These are phyloP conservation scores for Nakaseomyces bracarensis DNA, from an alignment of 1,139 yeast genomes.

Conservation along the genomic window DNA sequence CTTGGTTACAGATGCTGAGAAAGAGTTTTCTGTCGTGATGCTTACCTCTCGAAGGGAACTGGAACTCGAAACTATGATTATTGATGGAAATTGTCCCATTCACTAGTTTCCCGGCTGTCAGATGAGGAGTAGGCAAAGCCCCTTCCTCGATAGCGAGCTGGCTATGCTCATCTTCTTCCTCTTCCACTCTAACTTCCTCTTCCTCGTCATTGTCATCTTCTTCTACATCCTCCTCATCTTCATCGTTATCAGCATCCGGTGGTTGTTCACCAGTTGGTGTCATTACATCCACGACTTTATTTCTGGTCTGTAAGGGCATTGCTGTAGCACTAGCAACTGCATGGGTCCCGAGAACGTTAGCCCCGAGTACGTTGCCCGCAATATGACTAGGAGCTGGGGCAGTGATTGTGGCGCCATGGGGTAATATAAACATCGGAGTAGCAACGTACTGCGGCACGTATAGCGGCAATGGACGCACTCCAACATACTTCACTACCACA, in stretches of 20 bases:
- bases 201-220: conserved; percentile 8
- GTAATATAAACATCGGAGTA: conserved; percentile 2
- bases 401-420: background rate
- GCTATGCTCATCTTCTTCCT: conserved; percentile 11
- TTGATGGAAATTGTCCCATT: conserved; percentile 13
- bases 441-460: conserved; percentile 6
- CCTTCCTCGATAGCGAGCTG: conserved; percentile 10
- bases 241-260: background rate
- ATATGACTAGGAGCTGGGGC: background rate
- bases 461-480: conserved; percentile 1
- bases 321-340: too few relatives aligned
- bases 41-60: conserved; percentile 19
- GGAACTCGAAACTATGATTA: conserved; percentile 25
- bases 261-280: background rate
- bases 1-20: conserved; percentile 31
- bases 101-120: conserved; percentile 6
- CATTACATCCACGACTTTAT: background rate
- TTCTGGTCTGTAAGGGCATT: background rate
- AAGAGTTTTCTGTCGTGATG: conserved; percentile 29
- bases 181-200: conserved; percentile 10
- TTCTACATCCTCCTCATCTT: conserved; percentile 8
- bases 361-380: too few relatives aligned
- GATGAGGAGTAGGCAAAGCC: conserved; percentile 10
- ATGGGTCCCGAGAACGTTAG: too few relatives aligned
- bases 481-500: conserved; percentile 3